These are phyloP conservation scores for Fusarium paranaense DNA, from an alignment of 2,329 filamentous ascomycete species.

Conservation along the genomic window DNA sequence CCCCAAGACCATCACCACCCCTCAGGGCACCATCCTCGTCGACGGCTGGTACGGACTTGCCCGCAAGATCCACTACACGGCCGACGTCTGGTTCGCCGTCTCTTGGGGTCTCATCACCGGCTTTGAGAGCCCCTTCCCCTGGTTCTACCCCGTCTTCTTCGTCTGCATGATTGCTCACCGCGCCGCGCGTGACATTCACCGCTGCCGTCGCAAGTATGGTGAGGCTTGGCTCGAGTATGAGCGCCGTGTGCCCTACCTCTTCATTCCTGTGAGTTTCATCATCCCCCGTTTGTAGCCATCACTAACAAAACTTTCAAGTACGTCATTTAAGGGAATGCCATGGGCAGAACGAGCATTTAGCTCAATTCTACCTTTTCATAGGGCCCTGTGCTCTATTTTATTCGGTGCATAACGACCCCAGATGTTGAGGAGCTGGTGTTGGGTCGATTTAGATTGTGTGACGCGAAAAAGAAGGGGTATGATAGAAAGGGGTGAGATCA, in stretches of 20 bases:
- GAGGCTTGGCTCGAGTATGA: conserved; percentile 86
- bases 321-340: conserved; percentile 51
- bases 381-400: neutral
- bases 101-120: conserved; percentile 65
- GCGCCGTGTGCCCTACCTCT: conserved; percentile 81
- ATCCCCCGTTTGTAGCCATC: neutral
- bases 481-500: conserved; percentile 3
- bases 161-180: conserved; percentile 84
- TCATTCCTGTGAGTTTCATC: conserved; percentile 71
- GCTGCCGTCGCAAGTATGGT: conserved; percentile 84
- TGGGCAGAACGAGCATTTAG: neutral
- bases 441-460: neutral
- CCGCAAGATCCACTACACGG: conserved; percentile 69
- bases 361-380: neutral
- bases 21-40: conserved; percentile 79
- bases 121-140: conserved; percentile 80
- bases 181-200: conserved; percentile 79
- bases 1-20: conserved; percentile 80
- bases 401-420: conserved; percentile 6
- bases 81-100: conserved; percentile 62
- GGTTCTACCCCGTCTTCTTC: conserved; percentile 93
- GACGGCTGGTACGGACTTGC: conserved; percentile 88
- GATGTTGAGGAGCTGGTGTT: neutral
- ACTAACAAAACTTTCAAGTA: conserved; percentile 49
- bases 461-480: neutral